These are phyloP conservation scores for Pholiota microspora DNA, from an alignment of 768 basidiomycete species.

Conservation along the genomic window DNA sequence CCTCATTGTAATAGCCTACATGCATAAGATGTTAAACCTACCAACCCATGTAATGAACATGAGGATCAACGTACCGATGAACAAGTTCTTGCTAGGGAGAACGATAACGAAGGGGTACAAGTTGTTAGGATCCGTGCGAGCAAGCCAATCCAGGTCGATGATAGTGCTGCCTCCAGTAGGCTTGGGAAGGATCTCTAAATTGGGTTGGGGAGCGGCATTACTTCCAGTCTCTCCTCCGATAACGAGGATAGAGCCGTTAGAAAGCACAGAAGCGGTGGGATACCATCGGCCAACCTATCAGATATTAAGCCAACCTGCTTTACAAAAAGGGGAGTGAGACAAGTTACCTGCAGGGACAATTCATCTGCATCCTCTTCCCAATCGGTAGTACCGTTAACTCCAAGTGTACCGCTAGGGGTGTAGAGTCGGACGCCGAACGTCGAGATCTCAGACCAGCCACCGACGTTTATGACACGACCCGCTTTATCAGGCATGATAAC, in stretches of 20 bases:
- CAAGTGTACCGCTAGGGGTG: slow-evolving; percentile 63
- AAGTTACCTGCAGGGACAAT: slow-evolving; percentile 48
- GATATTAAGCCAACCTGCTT: neutral
- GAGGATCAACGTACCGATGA: slow-evolving; percentile 49
- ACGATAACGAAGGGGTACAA: slow-evolving; percentile 77
- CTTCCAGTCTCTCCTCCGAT: slow-evolving; percentile 75
- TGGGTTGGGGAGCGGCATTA: slow-evolving; percentile 65
- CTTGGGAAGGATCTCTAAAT: slow-evolving; percentile 68
- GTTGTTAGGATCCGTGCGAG: slow-evolving; percentile 76
- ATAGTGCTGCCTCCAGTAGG: slow-evolving; percentile 62
- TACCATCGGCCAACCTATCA: slow-evolving; percentile 65
- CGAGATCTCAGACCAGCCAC: slow-evolving; percentile 69
- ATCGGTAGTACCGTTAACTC: slow-evolving; percentile 72
- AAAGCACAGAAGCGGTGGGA: slow-evolving; percentile 61
- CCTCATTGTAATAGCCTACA: slow-evolving; percentile 78
- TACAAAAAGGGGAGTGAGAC: neutral
- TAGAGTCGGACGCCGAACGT: slow-evolving; percentile 75
- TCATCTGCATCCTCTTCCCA: slow-evolving; percentile 72
- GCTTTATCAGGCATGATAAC: slow-evolving; percentile 74
- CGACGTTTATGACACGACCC: slow-evolving; percentile 63
- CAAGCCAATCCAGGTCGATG: slow-evolving; percentile 61
- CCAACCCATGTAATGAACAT: neutral
- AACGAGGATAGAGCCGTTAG: slow-evolving; percentile 73
- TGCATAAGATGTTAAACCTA: neutral
- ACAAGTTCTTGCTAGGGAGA: slow-evolving; percentile 67